These are phyloP conservation scores for Leishmania turanica DNA, from an alignment of 208 protist genomes.

Conservation along the genomic window DNA sequence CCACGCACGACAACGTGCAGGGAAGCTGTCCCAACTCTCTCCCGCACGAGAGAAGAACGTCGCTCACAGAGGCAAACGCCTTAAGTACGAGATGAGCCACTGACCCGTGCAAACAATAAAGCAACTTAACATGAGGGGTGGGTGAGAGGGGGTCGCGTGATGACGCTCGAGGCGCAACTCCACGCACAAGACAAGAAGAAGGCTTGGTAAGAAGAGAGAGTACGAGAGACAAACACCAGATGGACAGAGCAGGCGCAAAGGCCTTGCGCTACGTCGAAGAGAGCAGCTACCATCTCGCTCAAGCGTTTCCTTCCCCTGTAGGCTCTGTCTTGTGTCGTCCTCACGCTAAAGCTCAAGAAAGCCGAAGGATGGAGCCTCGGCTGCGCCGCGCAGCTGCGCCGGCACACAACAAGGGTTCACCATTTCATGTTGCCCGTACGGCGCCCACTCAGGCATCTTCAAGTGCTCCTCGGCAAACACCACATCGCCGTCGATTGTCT, in stretches of 20 bases:
- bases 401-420: slow-evolving; percentile 30
- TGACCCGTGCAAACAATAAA: neutral
- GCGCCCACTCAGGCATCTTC: slow-evolving; percentile 24
- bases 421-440: slow-evolving; percentile 42
- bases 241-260: neutral
- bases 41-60: neutral
- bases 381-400: slow-evolving; percentile 5
- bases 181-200: neutral
- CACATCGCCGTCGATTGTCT: slow-evolving; percentile 77
- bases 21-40: neutral
- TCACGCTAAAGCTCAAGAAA: slow-evolving; percentile 6
- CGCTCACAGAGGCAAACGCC: neutral
- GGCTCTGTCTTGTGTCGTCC: neutral
- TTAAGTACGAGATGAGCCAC: neutral
- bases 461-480: slow-evolving; percentile 37
- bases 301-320: neutral
- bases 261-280: neutral
- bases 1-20: neutral
- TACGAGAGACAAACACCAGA: too few relatives aligned
- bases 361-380: slow-evolving; percentile 21
- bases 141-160: neutral
- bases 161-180: neutral
- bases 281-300: neutral
- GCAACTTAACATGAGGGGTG: neutral
- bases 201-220: neutral